Conservation (phyloP, 139 green algal genomes). For the Spirogloea muscicola region DNA sequence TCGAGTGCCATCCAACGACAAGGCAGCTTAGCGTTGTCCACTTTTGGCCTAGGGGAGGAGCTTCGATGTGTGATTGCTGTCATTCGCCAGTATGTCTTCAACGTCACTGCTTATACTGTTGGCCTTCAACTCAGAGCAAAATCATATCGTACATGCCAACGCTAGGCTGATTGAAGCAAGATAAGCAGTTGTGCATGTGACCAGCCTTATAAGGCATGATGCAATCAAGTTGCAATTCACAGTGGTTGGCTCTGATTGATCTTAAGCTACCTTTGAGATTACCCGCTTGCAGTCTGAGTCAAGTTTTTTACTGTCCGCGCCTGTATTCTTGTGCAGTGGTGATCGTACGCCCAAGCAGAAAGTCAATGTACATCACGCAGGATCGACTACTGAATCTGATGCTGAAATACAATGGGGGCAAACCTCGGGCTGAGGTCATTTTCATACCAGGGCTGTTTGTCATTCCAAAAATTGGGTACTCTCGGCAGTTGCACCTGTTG, state of each 20-base stretch:
- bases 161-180: no score
- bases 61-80: conserved; percentile 91
- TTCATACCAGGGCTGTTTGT: conserved; percentile 6
- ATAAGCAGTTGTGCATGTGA: no score
- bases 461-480: neutral
- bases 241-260: no score
- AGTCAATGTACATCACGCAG: conserved; percentile 87
- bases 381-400: conserved; percentile 78
- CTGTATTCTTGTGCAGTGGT: conserved; percentile 45
- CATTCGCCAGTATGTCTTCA: conserved; percentile 71
- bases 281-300: no score
- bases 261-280: no score
- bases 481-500: neutral
- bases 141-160: no score
- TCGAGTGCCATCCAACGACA: neutral
- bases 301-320: no score
- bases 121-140: no score
- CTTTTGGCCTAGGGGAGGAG: conserved; percentile 62
- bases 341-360: conserved; percentile 99
- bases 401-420: conserved; percentile 48
- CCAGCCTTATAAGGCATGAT: no score
- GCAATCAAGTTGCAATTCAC: no score
- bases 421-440: conserved; percentile 32
- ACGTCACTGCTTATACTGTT: no score
- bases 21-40: neutral